Conservation (phyloP, 2,329 filamentous ascomycete species). For the Zymoseptoria ardabiliae region DNA sequence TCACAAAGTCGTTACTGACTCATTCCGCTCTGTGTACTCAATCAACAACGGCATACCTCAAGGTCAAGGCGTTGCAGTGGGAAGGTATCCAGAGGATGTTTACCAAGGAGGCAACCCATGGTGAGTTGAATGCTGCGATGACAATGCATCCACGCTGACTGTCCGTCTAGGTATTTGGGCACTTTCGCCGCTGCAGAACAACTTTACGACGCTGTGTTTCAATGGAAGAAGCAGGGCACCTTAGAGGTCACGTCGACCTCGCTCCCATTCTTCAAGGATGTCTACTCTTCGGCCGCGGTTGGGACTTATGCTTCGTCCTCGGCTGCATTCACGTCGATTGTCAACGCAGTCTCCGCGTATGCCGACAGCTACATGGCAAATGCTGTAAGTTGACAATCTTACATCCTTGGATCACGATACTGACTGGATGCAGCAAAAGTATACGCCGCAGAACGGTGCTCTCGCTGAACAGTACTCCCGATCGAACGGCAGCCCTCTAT, state of each 20-base stretch:
- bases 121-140: not conserved
- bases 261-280: constrained; percentile 63
- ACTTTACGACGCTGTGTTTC: constrained; percentile 67
- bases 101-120: constrained; percentile 7
- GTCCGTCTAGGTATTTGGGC: constrained; percentile 46
- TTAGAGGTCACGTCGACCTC: constrained; percentile 60
- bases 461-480: constrained; percentile 61
- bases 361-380: constrained; percentile 48
- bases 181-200: constrained; percentile 74
- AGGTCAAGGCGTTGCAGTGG: constrained; percentile 44
- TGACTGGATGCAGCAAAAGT: constrained; percentile 25
- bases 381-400: constrained; percentile 9
- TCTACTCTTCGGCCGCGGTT: constrained; percentile 49
- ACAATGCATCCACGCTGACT: not conserved
- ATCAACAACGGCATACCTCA: constrained; percentile 60
- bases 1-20: constrained; percentile 67
- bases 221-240: constrained; percentile 58
- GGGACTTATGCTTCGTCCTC: constrained; percentile 56
- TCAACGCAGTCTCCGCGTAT: constrained; percentile 56
- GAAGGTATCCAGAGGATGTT: not conserved
- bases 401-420: not conserved
- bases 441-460: constrained; percentile 53
- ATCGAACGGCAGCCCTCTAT: constrained; percentile 44
- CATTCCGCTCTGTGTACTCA: constrained; percentile 62
- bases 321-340: constrained; percentile 37